A percentile compares a stretch with the other conserved stretches of the same genome.
Evolutionary conservation across 2,329 filamentous ascomycete species (phyloP).

Genomic region (Neonectria coccinea): DNA sequence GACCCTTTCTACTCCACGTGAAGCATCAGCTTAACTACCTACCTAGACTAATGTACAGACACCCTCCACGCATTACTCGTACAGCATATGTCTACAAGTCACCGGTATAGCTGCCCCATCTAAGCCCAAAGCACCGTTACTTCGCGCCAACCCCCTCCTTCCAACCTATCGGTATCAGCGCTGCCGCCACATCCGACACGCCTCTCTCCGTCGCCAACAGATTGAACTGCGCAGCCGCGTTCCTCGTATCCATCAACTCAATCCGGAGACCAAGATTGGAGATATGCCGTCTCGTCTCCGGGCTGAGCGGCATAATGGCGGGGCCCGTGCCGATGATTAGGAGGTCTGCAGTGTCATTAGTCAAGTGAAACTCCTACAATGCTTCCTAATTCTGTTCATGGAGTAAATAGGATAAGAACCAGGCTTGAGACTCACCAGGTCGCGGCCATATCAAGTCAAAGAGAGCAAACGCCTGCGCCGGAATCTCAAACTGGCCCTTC

Average conservation of each 20-base stretch:
- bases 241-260: conserved; percentile 91
- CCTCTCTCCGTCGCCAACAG: conserved; percentile 94
- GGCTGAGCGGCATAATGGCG: conserved; percentile 79
- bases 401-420: neutral
- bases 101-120: neutral
- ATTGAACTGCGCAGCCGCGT: conserved; percentile 95
- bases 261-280: conserved; percentile 84
- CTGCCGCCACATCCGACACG: conserved; percentile 85
- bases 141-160: conserved; percentile 66
- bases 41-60: neutral
- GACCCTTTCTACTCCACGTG: neutral
- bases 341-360: conserved; percentile 69
- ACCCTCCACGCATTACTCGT: conserved; percentile 13
- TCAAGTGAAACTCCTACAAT: neutral
- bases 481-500: conserved; percentile 85
- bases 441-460: conserved; percentile 86
- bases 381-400: neutral
- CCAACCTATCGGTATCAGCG: conserved; percentile 89
- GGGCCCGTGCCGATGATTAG: conserved; percentile 89
- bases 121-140: conserved; percentile 9
- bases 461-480: conserved; percentile 76
- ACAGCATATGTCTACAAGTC: conserved; percentile 28
- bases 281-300: conserved; percentile 77
- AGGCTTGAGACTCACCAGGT: conserved; percentile 71
- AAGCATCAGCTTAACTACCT: neutral